phyloP scores from a whole-genome alignment of 768 basidiomycete genomes.

The Russula emetica region DNA sequence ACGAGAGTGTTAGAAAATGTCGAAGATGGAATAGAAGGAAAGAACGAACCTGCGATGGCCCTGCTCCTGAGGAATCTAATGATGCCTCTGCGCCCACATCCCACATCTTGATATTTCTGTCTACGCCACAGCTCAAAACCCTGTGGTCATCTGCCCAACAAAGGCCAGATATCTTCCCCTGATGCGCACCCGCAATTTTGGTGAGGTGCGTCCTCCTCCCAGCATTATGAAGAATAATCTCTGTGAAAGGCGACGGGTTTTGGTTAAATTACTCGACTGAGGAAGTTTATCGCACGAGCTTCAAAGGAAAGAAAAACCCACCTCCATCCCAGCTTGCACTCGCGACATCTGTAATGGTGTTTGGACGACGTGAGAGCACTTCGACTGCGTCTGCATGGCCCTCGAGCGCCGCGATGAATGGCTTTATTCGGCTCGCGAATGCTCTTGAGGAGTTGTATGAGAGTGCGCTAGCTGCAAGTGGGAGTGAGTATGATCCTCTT shows the following conservation, averaged over 20 bases:
- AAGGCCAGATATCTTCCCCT: conserved; percentile 80
- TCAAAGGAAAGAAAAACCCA: conserved; percentile 41
- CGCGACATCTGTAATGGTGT: conserved; percentile 33
- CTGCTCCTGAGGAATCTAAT: conserved; percentile 35
- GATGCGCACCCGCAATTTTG: conserved; percentile 67
- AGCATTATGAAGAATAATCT: conserved; percentile 82
- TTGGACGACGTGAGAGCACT: conserved; percentile 18
- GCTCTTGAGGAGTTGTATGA: conserved; percentile 18
- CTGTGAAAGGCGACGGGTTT: conserved; percentile 43
- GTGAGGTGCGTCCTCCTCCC: conserved; percentile 50
- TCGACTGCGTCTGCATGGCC: conserved; percentile 57
- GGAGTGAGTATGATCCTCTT: conserved; percentile 5
- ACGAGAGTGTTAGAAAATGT: conserved; percentile 11
- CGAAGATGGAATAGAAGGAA: neutral
- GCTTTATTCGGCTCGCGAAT: conserved; percentile 47
- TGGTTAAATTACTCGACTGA: neutral
- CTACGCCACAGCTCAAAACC: conserved; percentile 76
- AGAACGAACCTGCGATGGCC: conserved; percentile 39
- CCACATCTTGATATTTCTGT: conserved; percentile 83
- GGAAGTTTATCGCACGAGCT: neutral
- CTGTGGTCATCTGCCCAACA: conserved; percentile 63
- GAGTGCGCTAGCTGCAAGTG: conserved; percentile 10
- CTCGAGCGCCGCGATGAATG: conserved; percentile 84
- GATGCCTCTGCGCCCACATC: conserved; percentile 37
- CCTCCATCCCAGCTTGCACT: conserved; percentile 89